Percentiles rank a stretch among this genome's conserved stretches.
These are phyloP conservation scores for Santalum album DNA, from an alignment of 164 flowering plant genomes.

Conservation along the genomic window DNA sequence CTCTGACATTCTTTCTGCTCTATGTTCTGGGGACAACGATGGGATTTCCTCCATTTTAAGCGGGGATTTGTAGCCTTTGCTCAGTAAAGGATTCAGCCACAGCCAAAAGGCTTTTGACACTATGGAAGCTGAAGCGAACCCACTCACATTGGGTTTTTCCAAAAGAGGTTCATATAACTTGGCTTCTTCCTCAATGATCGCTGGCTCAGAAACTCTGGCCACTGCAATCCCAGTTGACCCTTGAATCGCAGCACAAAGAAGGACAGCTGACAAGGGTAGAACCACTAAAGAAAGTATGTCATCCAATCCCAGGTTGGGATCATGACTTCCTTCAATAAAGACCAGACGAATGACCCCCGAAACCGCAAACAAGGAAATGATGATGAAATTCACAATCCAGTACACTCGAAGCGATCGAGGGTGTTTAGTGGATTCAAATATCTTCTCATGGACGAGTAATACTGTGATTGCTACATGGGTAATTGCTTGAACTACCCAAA, in stretches of 20 bases:
- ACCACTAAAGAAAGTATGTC: slow-evolving; percentile 37
- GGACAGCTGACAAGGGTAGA: slow-evolving; percentile 39
- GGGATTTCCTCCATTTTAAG: slow-evolving; percentile 70
- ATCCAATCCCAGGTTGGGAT: slow-evolving; percentile 31
- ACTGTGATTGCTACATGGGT: slow-evolving; percentile 36
- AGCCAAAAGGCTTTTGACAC: slow-evolving; percentile 60
- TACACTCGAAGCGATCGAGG: slow-evolving; percentile 59
- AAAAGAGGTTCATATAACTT: slow-evolving; percentile 29
- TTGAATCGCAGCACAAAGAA: slow-evolving; percentile 37
- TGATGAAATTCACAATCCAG: slow-evolving; percentile 47
- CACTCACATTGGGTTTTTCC: slow-evolving; percentile 34
- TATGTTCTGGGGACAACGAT: slow-evolving; percentile 59
- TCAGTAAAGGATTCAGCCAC: slow-evolving; percentile 84
- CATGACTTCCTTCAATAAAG: slow-evolving; percentile 9
- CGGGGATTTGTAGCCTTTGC: slow-evolving; percentile 65
- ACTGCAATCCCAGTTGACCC: slow-evolving; percentile 63
- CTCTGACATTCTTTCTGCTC: slow-evolving; percentile 59
- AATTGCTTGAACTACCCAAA: slow-evolving; percentile 55
- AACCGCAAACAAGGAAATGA: slow-evolving; percentile 29
- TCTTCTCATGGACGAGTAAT: slow-evolving; percentile 63
- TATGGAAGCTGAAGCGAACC: slow-evolving; percentile 57
- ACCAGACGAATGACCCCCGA: slow-evolving; percentile 43
- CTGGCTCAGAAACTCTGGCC: slow-evolving; percentile 13
- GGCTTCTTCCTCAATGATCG: slow-evolving; percentile 14
- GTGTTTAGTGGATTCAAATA: slow-evolving; percentile 49